A percentile compares a stretch with the other conserved stretches of the same genome.
Evolutionary conservation across 768 basidiomycete genomes (phyloP).

Genomic region (Pisolithus marmoratus): DNA sequence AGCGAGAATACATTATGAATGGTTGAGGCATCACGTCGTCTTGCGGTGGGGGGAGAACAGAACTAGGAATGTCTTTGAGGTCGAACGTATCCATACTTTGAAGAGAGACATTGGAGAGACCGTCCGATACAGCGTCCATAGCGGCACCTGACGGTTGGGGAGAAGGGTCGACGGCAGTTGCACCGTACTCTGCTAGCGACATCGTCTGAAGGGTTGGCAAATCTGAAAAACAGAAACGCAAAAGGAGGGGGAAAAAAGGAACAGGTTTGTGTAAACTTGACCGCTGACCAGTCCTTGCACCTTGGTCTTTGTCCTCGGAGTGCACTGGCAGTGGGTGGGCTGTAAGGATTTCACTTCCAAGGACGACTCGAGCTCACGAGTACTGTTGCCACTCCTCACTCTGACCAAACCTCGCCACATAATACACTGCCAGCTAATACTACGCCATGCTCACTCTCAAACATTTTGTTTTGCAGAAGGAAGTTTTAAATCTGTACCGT

Average conservation of each 20-base stretch:
- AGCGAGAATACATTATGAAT: constrained; percentile 63
- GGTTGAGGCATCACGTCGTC: constrained; percentile 29
- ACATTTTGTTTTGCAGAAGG: constrained; percentile 68
- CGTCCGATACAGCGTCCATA: constrained; percentile 26
- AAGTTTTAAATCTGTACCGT: constrained; percentile 59
- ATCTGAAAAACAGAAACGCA: constrained; percentile 4
- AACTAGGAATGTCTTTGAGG: constrained; percentile 13
- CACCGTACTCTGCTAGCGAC: constrained; percentile 24
- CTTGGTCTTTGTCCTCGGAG: no score
- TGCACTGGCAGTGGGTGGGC: no score
- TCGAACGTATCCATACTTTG: constrained; percentile 10
- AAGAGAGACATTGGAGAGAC: constrained; percentile 29
- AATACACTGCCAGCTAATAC: not conserved
- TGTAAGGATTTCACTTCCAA: no score
- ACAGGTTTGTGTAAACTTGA: not conserved
- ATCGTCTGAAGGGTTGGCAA: constrained; percentile 21
- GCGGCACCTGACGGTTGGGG: constrained; percentile 8
- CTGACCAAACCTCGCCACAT: constrained; percentile 1
- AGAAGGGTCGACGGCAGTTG: not conserved
- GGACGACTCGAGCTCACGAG: not conserved
- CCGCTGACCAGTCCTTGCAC: no score
- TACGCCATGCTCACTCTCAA: constrained; percentile 42
- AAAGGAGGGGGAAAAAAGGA: not conserved
- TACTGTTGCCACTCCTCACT: not conserved
- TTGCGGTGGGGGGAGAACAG: constrained; percentile 12